These are phyloP conservation scores for Boletus reticulatus DNA, from an alignment of 768 basidiomycete species.

Conservation along the genomic window DNA sequence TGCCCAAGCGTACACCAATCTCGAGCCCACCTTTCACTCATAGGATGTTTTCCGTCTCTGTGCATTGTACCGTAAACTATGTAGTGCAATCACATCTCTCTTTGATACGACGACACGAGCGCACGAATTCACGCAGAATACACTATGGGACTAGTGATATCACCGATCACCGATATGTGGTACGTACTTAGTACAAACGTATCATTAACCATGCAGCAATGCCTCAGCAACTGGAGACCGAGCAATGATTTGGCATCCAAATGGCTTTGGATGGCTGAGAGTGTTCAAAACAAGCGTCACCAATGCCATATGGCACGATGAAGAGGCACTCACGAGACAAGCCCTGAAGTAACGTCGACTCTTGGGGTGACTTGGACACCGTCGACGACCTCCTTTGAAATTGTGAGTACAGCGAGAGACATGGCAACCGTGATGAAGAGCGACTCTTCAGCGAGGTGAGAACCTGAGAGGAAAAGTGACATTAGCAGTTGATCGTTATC, in stretches of 20 bases:
- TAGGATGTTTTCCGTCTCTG: no score
- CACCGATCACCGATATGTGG: no score
- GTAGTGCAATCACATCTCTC: no score
- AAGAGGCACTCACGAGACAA: slow-evolving; percentile 38
- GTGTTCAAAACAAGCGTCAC: background rate
- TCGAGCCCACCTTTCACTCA: no score
- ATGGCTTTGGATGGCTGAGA: slow-evolving; percentile 48
- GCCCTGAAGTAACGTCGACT: slow-evolving; percentile 40
- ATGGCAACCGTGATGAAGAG: slow-evolving; percentile 29
- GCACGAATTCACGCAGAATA: no score
- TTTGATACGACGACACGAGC: no score
- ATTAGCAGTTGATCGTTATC: background rate
- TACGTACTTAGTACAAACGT: no score
- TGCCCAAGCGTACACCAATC: no score
- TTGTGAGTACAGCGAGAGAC: slow-evolving; percentile 47
- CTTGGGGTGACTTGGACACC: slow-evolving; percentile 44
- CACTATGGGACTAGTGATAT: no score
- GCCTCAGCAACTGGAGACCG: slow-evolving; percentile 43
- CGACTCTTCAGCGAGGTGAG: slow-evolving; percentile 25
- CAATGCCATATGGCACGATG: no score
- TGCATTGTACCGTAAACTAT: no score
- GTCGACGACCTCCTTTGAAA: slow-evolving; percentile 40
- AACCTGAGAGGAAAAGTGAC: slow-evolving; percentile 13
- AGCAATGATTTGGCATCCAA: slow-evolving; percentile 52
- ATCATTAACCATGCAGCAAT: background rate